Base-by-base conservation (phyloP, 768 basidiomycete genomes). In the Russula griseocarnosa region DNA sequence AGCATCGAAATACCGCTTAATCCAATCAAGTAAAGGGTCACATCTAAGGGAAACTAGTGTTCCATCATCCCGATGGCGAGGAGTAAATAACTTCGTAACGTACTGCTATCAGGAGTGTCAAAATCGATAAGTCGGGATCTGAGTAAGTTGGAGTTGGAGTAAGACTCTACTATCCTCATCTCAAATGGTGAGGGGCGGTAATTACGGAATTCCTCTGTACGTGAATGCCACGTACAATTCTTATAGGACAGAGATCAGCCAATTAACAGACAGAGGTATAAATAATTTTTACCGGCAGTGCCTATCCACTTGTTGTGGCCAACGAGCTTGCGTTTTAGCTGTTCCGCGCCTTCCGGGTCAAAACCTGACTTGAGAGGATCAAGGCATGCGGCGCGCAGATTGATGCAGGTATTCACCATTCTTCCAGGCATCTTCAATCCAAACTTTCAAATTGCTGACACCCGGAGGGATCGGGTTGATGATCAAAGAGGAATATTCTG, bases 351-450 rank as follows among this genome's bases (percentile, higher is more conserved):
- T 63, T 87, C 81, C 24, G 71, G 70, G 71, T 97, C 94, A 69
- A 84, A 94, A 0, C 92, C 94, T 80, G 57, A 53, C 28, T 26
- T 34, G 40, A 55, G 14, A 62, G 50, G 3, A 58, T 28, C 58
- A 61, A 22, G 40, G 38, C 40, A 10, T 46, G 47, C 11, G 8
- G 40, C 38, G 26, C 30, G 13, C 5, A 56, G 38, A 16, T 51
- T n/a, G 32, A n/a, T 16, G 47, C 11, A 22, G 34, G 22, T 51
- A 32, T 67, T n/a, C 53, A 86, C 91, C 90, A 40, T 76, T 76
- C 42, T 77, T 74, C 94, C 94, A 97, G 3, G 93, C 93, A 60
- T 80, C 77, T 72, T 96, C 89, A 51, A 97, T 85, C 86, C 87
- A 87, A 9, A 64, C 70, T 70, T 96, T 94, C 36, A 95, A 71